Evolutionary conservation across 2,329 filamentous ascomycete genomes (phyloP).

Genomic region (Exserohilum rostratum): DNA sequence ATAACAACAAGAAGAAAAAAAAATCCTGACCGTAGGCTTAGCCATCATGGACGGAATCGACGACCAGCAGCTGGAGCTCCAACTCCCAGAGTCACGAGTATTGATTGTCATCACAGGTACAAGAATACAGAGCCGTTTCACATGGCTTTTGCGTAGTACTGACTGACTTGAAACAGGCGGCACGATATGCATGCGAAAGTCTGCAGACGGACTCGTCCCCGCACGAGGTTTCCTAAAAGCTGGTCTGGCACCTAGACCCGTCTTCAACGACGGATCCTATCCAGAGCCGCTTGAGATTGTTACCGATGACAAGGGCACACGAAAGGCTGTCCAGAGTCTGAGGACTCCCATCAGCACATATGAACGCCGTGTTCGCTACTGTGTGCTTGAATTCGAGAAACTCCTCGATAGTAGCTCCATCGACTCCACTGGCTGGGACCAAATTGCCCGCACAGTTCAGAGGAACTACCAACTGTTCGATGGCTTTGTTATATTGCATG

Average conservation of each 20-base stretch:
- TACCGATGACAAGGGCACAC: conserved; percentile 56
- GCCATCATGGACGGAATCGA: conserved; percentile 27
- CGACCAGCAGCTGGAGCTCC: conserved; percentile 36
- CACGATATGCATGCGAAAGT: conserved; percentile 89
- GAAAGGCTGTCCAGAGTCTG: conserved; percentile 67
- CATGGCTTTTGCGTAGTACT: not conserved
- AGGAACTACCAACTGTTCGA: conserved; percentile 89
- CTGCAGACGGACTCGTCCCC: conserved; percentile 78
- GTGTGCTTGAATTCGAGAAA: conserved; percentile 81
- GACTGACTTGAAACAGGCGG: conserved; percentile 55
- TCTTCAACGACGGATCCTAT: conserved; percentile 79
- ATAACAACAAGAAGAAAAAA: not conserved
- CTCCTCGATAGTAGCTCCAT: conserved; percentile 91
- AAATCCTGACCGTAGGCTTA: not conserved
- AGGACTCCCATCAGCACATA: conserved; percentile 82
- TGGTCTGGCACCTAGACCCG: conserved; percentile 80
- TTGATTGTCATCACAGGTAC: conserved; percentile 87
- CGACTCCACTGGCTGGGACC: conserved; percentile 82
- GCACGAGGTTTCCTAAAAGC: conserved; percentile 75
- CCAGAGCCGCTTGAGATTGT: conserved; percentile 62
- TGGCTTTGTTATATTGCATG: conserved; percentile 88
- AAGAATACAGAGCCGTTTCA: not conserved
- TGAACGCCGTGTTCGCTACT: conserved; percentile 80
- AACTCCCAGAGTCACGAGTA: conserved; percentile 74
- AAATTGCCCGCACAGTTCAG: conserved; percentile 78